Percentiles rank a stretch among this genome's conserved stretches.
Conservation (phyloP, 441 rosid genomes). For the Erodium texanum region DNA sequence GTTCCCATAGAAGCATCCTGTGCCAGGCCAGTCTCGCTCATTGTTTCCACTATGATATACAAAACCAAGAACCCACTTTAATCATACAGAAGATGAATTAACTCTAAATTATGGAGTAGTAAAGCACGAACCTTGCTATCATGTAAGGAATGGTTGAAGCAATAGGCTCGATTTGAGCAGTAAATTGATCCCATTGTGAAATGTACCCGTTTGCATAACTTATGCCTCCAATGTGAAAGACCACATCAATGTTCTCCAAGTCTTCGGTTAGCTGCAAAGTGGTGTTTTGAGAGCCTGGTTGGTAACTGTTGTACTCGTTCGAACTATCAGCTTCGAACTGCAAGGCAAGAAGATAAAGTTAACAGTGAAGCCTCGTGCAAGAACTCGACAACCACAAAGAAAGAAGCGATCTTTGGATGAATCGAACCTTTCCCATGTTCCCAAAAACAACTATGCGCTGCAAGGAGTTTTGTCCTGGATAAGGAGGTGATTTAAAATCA, state of each 20-base stretch:
- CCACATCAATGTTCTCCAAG: conserved; percentile 53
- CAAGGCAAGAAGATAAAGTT: conserved; percentile 6
- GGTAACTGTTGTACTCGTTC: conserved; percentile 71
- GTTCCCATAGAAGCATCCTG: conserved; percentile 65
- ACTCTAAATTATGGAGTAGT: neutral
- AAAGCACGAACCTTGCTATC: conserved; percentile 58
- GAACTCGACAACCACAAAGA: neutral
- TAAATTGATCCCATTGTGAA: conserved; percentile 98
- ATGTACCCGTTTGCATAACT: conserved; percentile 78
- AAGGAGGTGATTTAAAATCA: conserved; percentile 71
- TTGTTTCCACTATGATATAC: conserved; percentile 62
- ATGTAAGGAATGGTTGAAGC: conserved; percentile 73
- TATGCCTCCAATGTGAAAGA: conserved; percentile 83
- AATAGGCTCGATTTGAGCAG: conserved; percentile 81
- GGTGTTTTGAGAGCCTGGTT: conserved; percentile 81
- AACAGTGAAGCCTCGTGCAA: neutral
- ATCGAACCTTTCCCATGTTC: conserved; percentile 88
- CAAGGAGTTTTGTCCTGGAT: conserved; percentile 64
- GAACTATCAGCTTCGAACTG: conserved; percentile 94
- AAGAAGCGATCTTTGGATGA: neutral
- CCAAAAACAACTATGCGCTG: conserved; percentile 75
- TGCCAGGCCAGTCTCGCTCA: conserved; percentile 78
- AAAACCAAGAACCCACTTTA: neutral
- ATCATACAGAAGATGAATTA: neutral
- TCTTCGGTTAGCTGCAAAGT: conserved; percentile 73